Conservation (phyloP, 2,329 filamentous ascomycete genomes). For the Alternaria brassicae region DNA sequence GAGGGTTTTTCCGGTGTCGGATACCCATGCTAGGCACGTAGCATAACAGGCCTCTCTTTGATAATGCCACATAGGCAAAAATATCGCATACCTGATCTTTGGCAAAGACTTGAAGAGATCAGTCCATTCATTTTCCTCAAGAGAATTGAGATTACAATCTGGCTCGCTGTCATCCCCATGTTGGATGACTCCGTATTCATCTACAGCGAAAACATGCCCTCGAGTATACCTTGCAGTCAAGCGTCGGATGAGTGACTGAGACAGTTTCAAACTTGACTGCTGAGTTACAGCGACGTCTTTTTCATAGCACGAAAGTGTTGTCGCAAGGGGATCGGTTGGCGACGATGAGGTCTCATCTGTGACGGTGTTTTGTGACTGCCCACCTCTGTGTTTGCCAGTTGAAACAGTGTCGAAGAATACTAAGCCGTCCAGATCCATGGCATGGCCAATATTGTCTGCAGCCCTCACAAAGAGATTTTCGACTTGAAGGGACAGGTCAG, state of each 20-base stretch:
- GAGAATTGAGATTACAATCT: neutral
- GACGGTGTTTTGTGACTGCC: neutral
- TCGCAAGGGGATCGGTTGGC: neutral
- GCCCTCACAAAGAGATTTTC: constrained; percentile 9
- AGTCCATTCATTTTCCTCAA: neutral
- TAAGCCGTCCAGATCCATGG: constrained; percentile 16
- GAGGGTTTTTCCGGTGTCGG: constrained; percentile 20
- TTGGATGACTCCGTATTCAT: constrained; percentile 14
- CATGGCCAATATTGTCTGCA: constrained; percentile 14
- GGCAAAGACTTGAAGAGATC: constrained; percentile 13
- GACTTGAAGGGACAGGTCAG: constrained; percentile 5
- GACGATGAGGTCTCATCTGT: neutral
- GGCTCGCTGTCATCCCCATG: neutral
- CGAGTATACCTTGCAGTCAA: constrained; percentile 13
- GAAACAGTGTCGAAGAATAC: constrained; percentile 14
- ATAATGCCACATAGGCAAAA: constrained; percentile 40
- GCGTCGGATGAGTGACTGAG: constrained; percentile 16
- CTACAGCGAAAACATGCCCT: constrained; percentile 16
- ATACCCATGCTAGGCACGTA: constrained; percentile 28
- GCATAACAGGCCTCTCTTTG: constrained; percentile 30
- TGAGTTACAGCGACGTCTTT: neutral
- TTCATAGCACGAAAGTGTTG: constrained; percentile 7
- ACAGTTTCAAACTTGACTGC: neutral
- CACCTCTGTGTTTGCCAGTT: neutral
- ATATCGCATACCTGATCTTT: constrained; percentile 14